These are phyloP conservation scores for Ogataea kodamae DNA, from an alignment of 805 yeast species.

Conservation along the genomic window DNA sequence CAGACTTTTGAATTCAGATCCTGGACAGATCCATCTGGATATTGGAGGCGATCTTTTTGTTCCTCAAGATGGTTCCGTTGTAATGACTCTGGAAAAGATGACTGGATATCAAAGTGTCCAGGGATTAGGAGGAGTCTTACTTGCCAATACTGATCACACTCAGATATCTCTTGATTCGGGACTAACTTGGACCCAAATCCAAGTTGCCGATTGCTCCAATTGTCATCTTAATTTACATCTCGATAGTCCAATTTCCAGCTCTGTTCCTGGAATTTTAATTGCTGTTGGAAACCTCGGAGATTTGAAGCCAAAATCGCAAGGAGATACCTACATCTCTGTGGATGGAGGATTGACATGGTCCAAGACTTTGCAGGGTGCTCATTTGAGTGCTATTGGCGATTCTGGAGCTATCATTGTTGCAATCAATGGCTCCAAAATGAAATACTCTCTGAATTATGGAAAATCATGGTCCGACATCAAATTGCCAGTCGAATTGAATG, in stretches of 20 bases:
- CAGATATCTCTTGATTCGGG: constrained; percentile 19
- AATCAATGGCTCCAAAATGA: constrained; percentile 33
- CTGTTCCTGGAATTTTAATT: constrained; percentile 42
- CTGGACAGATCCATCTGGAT: constrained; percentile 7
- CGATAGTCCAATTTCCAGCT: constrained; percentile 26
- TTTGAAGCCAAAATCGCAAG: constrained; percentile 26
- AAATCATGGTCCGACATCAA: constrained; percentile 47
- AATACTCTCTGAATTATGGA: constrained; percentile 69
- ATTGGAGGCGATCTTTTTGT: constrained; percentile 4
- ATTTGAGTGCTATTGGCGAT: constrained; percentile 59
- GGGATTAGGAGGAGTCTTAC: constrained; percentile 40
- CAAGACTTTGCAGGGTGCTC: constrained; percentile 50
- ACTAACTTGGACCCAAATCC: constrained; percentile 12
- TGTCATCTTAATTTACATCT: constrained; percentile 35
- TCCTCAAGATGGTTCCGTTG: constrained; percentile 5
- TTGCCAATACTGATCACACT: constrained; percentile 36
- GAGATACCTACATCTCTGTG: constrained; percentile 55
- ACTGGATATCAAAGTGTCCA: constrained; percentile 46
- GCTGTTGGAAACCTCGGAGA: constrained; percentile 41
- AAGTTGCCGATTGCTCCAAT: constrained; percentile 9
- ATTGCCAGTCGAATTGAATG: constrained; percentile 40
- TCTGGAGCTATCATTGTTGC: constrained; percentile 68
- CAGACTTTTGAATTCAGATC: constrained; percentile 13
- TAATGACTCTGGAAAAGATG: constrained; percentile 29
- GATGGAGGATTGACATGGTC: constrained; percentile 72